Percentiles rank a stretch among this genome's conserved stretches.
These are phyloP conservation scores for Balansia obtecta DNA, from an alignment of 2,329 filamentous ascomycete species.

Conservation along the genomic window DNA sequence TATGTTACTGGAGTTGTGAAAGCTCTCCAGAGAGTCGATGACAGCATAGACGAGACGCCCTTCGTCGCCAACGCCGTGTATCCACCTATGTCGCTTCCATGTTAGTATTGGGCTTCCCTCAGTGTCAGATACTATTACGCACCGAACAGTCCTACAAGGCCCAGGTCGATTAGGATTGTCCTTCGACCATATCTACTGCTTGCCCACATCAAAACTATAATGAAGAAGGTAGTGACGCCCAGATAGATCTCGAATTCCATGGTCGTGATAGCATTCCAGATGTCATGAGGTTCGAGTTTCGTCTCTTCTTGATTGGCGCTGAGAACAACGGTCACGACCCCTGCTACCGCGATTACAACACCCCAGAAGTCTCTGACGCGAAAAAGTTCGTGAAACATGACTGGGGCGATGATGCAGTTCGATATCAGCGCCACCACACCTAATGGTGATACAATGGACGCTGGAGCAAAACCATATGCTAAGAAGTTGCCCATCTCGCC, in stretches of 20 bases:
- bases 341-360: slow-evolving; percentile 73
- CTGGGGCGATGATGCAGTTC: slow-evolving; percentile 91
- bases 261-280: slow-evolving; percentile 78
- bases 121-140: slow-evolving; percentile 20
- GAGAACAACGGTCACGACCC: slow-evolving; percentile 84
- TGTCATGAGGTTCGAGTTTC: slow-evolving; percentile 79
- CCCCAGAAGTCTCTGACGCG: slow-evolving; percentile 76
- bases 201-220: slow-evolving; percentile 64
- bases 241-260: slow-evolving; percentile 89
- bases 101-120: neutral
- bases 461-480: slow-evolving; percentile 93
- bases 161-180: slow-evolving; percentile 83
- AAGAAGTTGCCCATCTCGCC: slow-evolving; percentile 95
- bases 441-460: slow-evolving; percentile 90
- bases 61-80: slow-evolving; percentile 97
- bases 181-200: slow-evolving; percentile 75
- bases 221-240: slow-evolving; percentile 60
- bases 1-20: slow-evolving; percentile 92
- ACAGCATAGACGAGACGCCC: slow-evolving; percentile 88
- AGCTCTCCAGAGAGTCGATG: slow-evolving; percentile 76
- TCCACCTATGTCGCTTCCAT: slow-evolving; percentile 45
- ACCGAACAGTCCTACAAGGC: slow-evolving; percentile 89
- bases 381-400: slow-evolving; percentile 86
- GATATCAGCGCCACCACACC: slow-evolving; percentile 95
- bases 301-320: slow-evolving; percentile 83